Base-by-base conservation (phyloP, 129 eudicot species). In the Silybum marianum region DNA sequence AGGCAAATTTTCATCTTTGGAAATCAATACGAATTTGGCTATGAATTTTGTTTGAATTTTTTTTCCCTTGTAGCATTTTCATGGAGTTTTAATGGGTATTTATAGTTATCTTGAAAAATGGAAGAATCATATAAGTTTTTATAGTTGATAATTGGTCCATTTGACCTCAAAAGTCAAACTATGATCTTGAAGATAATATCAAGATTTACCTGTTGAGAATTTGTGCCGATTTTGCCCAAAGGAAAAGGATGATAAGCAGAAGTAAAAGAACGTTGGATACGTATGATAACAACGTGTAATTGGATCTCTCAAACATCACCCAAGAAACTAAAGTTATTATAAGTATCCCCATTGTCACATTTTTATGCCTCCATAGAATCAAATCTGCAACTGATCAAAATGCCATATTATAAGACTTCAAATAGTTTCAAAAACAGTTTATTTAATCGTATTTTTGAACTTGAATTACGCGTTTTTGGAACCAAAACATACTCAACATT, bases 161-260 rank as follows among this genome's bases (percentile, higher is more conserved):
- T 82, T 81, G 72, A 80, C 72, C 78, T 72, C 34, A 80, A 72
- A 73, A 73, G 67, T 65, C 68, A 81, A 67, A 81, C 23, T 6
- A 67, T 63, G 75, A 84, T 40, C 16, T 22, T 76, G 16, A 75
- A 80, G 72, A 44, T 34, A 5, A 10, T 36, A 28, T 2, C 13
- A 32, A 22, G 9, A 67, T 84, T 58, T 83, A 94, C 98, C 98
- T 81, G 92, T 89, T 88, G 19, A 94, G 85, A 85, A 94, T 85
- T 74, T 92, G 88, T 34, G 98, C 98, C 11, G 98, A 89, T 85
- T 94, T 94, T 22, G 98, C 92, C 98, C 98, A 94, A 42, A 94
- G 82, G 77, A 94, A 94, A 7, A 94, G 92, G 81, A 92, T 88
- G 46, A 86, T 54, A 75, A 94, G 89, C 22, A 94, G 84, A 83